Conservation (phyloP, 257 asterid species). For the Scutellaria barbata region DNA sequence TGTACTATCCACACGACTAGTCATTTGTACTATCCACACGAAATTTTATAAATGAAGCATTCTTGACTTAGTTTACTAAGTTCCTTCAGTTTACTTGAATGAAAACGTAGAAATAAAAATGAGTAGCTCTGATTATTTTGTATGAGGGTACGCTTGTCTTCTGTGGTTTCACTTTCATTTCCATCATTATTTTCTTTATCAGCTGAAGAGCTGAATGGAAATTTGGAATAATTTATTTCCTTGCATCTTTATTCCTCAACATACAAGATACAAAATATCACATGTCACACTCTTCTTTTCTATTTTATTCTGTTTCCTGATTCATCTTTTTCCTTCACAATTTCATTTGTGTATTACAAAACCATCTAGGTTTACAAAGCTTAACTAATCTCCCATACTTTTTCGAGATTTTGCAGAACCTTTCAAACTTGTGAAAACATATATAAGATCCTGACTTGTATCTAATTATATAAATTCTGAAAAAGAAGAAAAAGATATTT, state of each 20-base stretch:
- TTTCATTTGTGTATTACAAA: neutral
- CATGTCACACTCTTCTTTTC: neutral
- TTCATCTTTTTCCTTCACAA: neutral
- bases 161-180: neutral
- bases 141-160: neutral
- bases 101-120: neutral
- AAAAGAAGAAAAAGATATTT: too few species aligned
- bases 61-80: neutral
- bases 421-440: too few species aligned
- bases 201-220: neutral
- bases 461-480: too few species aligned
- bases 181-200: neutral
- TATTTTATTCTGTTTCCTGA: neutral
- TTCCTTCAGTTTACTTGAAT: conserved; percentile 8
- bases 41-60: neutral
- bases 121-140: neutral
- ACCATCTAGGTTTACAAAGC: too few species aligned
- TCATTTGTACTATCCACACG: neutral
- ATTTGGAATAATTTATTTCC: neutral
- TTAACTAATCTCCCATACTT: too few species aligned
- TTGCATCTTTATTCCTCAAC: neutral
- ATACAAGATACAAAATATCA: neutral
- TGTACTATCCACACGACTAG: neutral
- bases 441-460: too few species aligned
- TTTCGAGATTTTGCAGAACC: too few species aligned